A percentile compares a stretch with the other conserved stretches of the same genome.
Evolutionary conservation across 2,329 filamentous ascomycete species (phyloP).

Genomic region (Venturia effusa): DNA sequence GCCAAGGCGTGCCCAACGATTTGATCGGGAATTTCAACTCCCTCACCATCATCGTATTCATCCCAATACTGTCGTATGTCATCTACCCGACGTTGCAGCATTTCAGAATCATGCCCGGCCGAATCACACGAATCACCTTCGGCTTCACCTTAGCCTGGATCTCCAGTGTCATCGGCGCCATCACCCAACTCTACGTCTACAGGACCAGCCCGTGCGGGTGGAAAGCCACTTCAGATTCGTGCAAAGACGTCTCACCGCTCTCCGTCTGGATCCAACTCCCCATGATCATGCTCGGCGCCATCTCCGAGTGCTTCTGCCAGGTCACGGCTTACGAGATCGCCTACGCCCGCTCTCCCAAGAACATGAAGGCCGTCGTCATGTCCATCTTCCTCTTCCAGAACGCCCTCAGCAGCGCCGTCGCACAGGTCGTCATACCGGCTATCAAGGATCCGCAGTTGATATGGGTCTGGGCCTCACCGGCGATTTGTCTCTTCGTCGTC

Average conservation of each 20-base stretch:
- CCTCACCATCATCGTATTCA: slow-evolving; percentile 35
- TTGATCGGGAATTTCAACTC: slow-evolving; percentile 41
- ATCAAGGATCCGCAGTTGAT: slow-evolving; percentile 38
- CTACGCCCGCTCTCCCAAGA: slow-evolving; percentile 30
- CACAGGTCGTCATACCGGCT: slow-evolving; percentile 32
- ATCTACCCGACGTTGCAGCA: slow-evolving; percentile 37
- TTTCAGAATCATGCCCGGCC: slow-evolving; percentile 35
- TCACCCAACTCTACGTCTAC: slow-evolving; percentile 38
- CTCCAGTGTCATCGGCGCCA: slow-evolving; percentile 27
- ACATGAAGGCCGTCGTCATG: slow-evolving; percentile 33
- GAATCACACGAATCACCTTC: slow-evolving; percentile 39
- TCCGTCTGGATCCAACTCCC: slow-evolving; percentile 35
- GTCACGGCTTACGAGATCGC: slow-evolving; percentile 34
- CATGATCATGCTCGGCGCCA: slow-evolving; percentile 25
- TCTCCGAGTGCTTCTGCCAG: slow-evolving; percentile 14
- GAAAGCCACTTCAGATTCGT: slow-evolving; percentile 24
- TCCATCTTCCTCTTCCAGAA: slow-evolving; percentile 31
- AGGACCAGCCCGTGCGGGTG: slow-evolving; percentile 33
- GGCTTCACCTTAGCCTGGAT: slow-evolving; percentile 41
- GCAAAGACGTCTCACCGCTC: slow-evolving; percentile 28
- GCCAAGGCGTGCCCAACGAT: slow-evolving; percentile 40
- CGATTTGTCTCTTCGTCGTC: slow-evolving; percentile 37
- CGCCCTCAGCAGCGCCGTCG: slow-evolving; percentile 29
- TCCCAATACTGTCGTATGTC: slow-evolving; percentile 38
- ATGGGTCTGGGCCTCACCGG: slow-evolving; percentile 39